phyloP scores from a whole-genome alignment of 176 grass and related monocot species.

The Paspalum notatum region DNA sequence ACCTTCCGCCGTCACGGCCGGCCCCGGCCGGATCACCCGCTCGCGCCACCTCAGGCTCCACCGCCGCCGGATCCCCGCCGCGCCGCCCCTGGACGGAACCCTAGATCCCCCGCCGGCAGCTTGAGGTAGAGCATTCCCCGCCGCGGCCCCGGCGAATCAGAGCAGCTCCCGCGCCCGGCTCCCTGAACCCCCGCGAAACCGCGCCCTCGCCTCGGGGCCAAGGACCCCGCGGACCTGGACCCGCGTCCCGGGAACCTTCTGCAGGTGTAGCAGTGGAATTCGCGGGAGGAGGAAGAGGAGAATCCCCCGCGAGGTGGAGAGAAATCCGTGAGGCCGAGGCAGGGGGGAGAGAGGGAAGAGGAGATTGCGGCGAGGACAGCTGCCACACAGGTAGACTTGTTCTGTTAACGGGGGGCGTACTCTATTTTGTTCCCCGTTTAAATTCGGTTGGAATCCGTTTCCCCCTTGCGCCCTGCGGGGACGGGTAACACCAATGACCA shows the following conservation, averaged over 20 bases:
- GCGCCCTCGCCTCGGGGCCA: background rate
- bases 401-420: slow-evolving; percentile 31
- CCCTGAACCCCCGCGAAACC: background rate
- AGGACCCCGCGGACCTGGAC: background rate
- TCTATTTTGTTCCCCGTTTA: slow-evolving; percentile 35
- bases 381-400: background rate
- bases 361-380: slow-evolving; percentile 36
- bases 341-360: background rate
- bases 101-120: slow-evolving; percentile 64
- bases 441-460: slow-evolving; percentile 36
- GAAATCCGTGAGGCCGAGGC: slow-evolving; percentile 28
- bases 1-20: slow-evolving; percentile 29
- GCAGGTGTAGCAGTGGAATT: background rate
- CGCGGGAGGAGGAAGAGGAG: background rate
- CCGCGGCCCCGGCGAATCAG: slow-evolving; percentile 30
- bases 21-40: slow-evolving; percentile 33
- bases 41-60: slow-evolving; percentile 40
- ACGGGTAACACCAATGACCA: slow-evolving; percentile 39
- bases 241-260: slow-evolving; percentile 11
- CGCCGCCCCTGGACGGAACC: slow-evolving; percentile 36
- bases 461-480: slow-evolving; percentile 24
- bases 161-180: slow-evolving; percentile 17
- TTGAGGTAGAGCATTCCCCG: slow-evolving; percentile 80
- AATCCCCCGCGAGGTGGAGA: background rate
- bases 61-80: slow-evolving; percentile 35